These are phyloP conservation scores for Pelagophyceae sp. DNA, from an alignment of 352 stramenopile genomes.

Conservation along the genomic window DNA sequence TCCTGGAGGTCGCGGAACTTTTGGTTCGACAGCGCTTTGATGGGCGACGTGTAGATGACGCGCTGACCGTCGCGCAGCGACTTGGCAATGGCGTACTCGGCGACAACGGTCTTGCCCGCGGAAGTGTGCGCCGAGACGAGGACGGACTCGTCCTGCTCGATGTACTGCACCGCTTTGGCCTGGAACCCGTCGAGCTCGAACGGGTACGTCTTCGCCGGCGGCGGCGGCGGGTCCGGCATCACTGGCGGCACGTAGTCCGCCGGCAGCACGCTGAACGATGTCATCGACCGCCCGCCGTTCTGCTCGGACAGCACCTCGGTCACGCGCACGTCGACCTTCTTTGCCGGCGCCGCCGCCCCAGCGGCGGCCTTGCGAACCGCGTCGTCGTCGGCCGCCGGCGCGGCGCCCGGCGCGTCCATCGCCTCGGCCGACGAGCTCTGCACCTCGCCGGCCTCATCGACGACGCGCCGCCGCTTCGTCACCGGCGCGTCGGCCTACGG, in stretches of 20 bases:
- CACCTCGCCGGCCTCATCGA: no score
- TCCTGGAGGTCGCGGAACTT: constrained; percentile 96
- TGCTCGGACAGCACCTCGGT: constrained; percentile 41
- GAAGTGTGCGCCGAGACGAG: constrained; percentile 97
- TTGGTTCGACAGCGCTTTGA: constrained; percentile 98
- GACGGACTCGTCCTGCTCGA: constrained; percentile 91
- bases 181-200: constrained; percentile 99
- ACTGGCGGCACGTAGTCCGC: constrained; percentile 40
- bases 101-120: constrained; percentile 79
- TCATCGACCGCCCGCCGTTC: constrained; percentile 72
- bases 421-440: no score
- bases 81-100: constrained; percentile 97
- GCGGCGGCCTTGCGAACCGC: no score
- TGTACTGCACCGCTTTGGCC: constrained; percentile 81
- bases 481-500: no score
- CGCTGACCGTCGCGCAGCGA: constrained; percentile 73
- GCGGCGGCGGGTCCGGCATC: constrained; percentile 42
- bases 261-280: constrained; percentile 83
- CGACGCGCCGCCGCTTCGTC: no score
- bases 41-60: constrained; percentile 98
- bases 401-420: no score
- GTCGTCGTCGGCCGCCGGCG: neutral
- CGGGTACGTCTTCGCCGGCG: constrained; percentile 90
- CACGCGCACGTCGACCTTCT: constrained; percentile 28
- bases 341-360: constrained; percentile 23